Evolutionary conservation across 805 yeast species (phyloP), one percentile per base, ranked within the genome.

Genomic region (Starmera quercuum): DNA sequence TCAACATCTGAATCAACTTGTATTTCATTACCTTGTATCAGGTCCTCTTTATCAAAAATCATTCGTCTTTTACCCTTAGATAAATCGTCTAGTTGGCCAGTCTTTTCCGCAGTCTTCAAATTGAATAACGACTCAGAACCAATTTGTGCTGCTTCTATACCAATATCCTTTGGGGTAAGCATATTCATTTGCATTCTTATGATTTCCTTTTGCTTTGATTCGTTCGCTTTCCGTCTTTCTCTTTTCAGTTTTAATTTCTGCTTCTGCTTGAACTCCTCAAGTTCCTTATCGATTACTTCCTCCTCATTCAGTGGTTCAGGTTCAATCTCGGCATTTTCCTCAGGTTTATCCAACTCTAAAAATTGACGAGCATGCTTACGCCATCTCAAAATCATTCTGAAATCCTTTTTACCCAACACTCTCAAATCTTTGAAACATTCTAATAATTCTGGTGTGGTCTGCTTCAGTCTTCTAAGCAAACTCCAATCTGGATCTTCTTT

Each of bases 181-280:
- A 92, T 88, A 58, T 84, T 85, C 90, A 92, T 80, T 63, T 92
- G 97, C 83, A 86, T 80, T 64, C 97, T 75, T 31, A 72, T 68
- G 31, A 90, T 74, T 54, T 90, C 97, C 58, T 83, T 84, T 56
- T 86, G 95, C 51, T 85, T 86, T 41, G 59, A 44, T 59, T 88
- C 96, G 55, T 92, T 87, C 35, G 73, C 73, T 47, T 69, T 77
- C 57, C 95, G 79, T 58, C 79, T 84, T 46, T 82, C 95, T 52
- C 97, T 77, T 58, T 80, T 88, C 31, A 61, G 61, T 46, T 76
- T 75, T 43, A 78, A 69, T 46, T 75, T 71, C 44, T 83, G 86
- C 45, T 74, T 83, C 20, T 76, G 86, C 35, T 77, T 71, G 46
- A 88, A 59, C n/a, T 71, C 75, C 26, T 73, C 76, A 37, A 92